Evolutionary conservation across 2,329 filamentous ascomycete species (phyloP).

Genomic region (Aspergillus melleus): DNA sequence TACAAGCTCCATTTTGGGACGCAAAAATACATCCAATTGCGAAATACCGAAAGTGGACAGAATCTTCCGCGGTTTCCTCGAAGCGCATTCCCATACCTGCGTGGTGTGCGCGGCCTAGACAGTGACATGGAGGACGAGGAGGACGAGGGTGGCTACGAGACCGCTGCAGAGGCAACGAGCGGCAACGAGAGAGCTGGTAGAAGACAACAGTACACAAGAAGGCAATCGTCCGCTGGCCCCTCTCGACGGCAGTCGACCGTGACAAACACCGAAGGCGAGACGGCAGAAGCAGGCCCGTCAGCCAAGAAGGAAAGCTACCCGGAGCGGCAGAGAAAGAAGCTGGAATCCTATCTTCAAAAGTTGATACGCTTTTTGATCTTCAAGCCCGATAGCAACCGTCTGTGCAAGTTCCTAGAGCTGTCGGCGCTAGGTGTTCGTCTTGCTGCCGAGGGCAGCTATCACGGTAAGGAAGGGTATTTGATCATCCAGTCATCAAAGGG

Average conservation of each 20-base stretch:
- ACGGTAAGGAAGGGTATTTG: slow-evolving; percentile 94
- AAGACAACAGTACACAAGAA: slow-evolving; percentile 43
- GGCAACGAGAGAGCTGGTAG: slow-evolving; percentile 62
- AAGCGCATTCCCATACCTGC: slow-evolving; percentile 84
- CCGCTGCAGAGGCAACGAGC: slow-evolving; percentile 64
- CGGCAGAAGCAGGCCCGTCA: slow-evolving; percentile 37
- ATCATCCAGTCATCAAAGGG: slow-evolving; percentile 91
- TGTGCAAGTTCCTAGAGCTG: slow-evolving; percentile 94
- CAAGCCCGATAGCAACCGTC: slow-evolving; percentile 86
- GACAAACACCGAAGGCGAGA: slow-evolving; percentile 39
- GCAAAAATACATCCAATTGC: slow-evolving; percentile 75
- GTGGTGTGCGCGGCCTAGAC: slow-evolving; percentile 75
- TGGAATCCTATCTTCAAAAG: slow-evolving; percentile 87
- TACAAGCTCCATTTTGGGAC: slow-evolving; percentile 87
- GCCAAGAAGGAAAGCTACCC: slow-evolving; percentile 62
- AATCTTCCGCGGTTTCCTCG: slow-evolving; percentile 89
- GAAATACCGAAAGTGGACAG: slow-evolving; percentile 66
- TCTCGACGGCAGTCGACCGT: slow-evolving; percentile 61
- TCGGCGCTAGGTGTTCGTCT: slow-evolving; percentile 91
- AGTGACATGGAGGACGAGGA: slow-evolving; percentile 75
- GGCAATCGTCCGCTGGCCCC: slow-evolving; percentile 58
- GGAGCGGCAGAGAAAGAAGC: slow-evolving; percentile 77
- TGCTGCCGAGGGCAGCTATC: slow-evolving; percentile 92
- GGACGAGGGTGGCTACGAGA: slow-evolving; percentile 49
- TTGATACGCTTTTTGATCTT: slow-evolving; percentile 98